phyloP scores from a whole-genome alignment of 177 flowering plant genomes.

The Tripterygium wilfordii region DNA sequence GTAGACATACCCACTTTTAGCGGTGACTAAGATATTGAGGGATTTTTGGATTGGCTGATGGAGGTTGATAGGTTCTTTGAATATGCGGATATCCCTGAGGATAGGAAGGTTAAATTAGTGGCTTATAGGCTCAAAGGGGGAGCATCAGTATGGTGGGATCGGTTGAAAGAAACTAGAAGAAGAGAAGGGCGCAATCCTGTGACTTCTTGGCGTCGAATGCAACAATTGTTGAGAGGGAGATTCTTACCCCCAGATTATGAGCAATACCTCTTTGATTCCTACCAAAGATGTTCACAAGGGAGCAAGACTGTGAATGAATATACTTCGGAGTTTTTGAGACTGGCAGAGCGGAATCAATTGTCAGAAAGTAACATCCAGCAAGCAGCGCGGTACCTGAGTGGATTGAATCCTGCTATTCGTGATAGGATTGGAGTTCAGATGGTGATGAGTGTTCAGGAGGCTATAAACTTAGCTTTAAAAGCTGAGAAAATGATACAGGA shows the following conservation, averaged over 20 bases:
- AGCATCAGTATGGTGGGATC: slow-evolving; percentile 9
- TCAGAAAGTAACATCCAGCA: no score
- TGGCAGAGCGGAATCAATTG: neutral
- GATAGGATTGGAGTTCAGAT: neutral
- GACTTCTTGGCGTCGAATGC: slow-evolving; percentile 3
- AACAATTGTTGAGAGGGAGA: neutral
- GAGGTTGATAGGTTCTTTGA: neutral
- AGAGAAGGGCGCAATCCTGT: neutral
- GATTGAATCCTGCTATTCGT: neutral
- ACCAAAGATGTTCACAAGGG: slow-evolving; percentile 1
- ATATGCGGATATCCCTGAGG: neutral
- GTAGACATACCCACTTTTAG: neutral
- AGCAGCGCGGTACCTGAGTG: neutral
- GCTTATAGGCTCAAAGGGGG: neutral
- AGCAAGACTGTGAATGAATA: neutral
- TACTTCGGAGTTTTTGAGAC: neutral
- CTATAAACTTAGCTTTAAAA: neutral
- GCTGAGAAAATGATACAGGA: neutral
- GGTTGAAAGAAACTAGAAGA: neutral
- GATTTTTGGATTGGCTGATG: neutral
- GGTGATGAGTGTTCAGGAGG: neutral
- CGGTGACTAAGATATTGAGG: neutral
- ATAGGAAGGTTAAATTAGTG: neutral
- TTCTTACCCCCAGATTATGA: no score
- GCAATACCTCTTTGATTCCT: neutral